Conservation (phyloP, 116 monocot genomes). For the Dioscorea cayenensis region DNA sequence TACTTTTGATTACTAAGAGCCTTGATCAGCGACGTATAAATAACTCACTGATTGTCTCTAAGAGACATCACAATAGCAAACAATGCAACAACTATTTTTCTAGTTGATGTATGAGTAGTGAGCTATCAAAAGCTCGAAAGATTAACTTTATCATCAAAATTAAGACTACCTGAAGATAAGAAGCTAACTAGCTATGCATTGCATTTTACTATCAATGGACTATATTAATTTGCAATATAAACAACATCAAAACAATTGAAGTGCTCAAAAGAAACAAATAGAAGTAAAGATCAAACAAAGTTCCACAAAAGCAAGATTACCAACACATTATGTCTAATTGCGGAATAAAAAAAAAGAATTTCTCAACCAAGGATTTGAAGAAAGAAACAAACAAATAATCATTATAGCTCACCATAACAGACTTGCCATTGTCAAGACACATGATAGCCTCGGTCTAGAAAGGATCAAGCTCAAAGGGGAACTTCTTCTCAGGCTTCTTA, state of each 20-base stretch:
- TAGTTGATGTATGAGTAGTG: slow-evolving; percentile 93
- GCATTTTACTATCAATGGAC: too few relatives aligned
- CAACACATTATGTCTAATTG: too few relatives aligned
- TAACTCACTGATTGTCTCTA: slow-evolving; percentile 76
- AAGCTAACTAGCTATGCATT: too few relatives aligned
- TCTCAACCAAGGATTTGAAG: too few relatives aligned
- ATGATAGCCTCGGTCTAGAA: slow-evolving; percentile 85
- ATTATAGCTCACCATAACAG: slow-evolving; percentile 61
- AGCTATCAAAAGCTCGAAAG: slow-evolving; percentile 40
- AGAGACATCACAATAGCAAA: slow-evolving; percentile 95
- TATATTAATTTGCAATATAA: too few relatives aligned
- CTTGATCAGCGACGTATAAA: slow-evolving; percentile 97
- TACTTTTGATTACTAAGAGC: slow-evolving; percentile 98
- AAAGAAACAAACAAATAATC: neutral
- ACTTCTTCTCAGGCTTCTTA: slow-evolving; percentile 62
- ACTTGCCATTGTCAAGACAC: slow-evolving; percentile 84
- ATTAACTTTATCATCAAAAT: neutral
- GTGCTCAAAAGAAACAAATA: too few relatives aligned
- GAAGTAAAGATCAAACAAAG: too few relatives aligned
- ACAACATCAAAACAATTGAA: too few relatives aligned
- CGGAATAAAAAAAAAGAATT: too few relatives aligned
- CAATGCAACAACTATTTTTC: slow-evolving; percentile 87
- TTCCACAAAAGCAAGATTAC: too few relatives aligned
- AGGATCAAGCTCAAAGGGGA: slow-evolving; percentile 74
- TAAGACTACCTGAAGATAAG: too few relatives aligned